Percentiles rank a stretch among this genome's conserved stretches.
phyloP scores from a whole-genome alignment of 1,284 basidiomycete genomes.

The Cystobasidium pallidum region DNA sequence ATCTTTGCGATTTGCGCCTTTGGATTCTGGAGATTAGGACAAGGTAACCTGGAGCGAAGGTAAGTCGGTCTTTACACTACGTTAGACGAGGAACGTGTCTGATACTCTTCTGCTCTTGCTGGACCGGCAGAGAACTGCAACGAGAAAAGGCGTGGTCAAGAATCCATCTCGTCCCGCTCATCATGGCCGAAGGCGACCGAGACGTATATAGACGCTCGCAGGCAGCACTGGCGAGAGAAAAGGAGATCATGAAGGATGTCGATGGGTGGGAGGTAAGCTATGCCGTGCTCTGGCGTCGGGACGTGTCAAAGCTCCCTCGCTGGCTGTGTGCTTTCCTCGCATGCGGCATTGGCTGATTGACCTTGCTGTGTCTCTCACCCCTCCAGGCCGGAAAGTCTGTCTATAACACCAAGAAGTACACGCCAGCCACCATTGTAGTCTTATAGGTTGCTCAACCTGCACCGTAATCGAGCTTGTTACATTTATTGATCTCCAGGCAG shows the following conservation, averaged over 20 bases:
- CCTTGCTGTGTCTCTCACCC: neutral
- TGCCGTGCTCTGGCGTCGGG: neutral
- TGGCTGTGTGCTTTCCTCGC: neutral
- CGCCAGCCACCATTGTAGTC: constrained; percentile 57
- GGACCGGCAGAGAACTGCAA: constrained; percentile 74
- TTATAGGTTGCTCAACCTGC: constrained; percentile 15
- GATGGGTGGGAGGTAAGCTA: constrained; percentile 88
- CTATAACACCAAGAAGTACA: constrained; percentile 82
- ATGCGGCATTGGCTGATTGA: constrained; percentile 24
- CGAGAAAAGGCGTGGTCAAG: constrained; percentile 95
- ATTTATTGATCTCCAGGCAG: neutral
- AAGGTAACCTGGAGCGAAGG: constrained; percentile 90
- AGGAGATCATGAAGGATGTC: constrained; percentile 94
- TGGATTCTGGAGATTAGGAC: constrained; percentile 90
- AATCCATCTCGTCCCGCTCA: constrained; percentile 88
- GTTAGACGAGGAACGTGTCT: neutral
- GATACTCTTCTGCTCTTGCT: neutral
- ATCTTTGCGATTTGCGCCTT: constrained; percentile 82
- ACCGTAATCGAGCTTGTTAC: neutral
- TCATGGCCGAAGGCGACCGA: constrained; percentile 90
- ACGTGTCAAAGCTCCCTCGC: too few species aligned
- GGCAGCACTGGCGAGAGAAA: constrained; percentile 79
- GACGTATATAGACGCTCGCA: constrained; percentile 80
- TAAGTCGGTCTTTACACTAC: constrained; percentile 59
- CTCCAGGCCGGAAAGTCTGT: constrained; percentile 69